A percentile compares a stretch with the other conserved stretches of the same genome.
Conservation (phyloP, 441 rosid genomes). For the Euphorbia celastroides region DNA sequence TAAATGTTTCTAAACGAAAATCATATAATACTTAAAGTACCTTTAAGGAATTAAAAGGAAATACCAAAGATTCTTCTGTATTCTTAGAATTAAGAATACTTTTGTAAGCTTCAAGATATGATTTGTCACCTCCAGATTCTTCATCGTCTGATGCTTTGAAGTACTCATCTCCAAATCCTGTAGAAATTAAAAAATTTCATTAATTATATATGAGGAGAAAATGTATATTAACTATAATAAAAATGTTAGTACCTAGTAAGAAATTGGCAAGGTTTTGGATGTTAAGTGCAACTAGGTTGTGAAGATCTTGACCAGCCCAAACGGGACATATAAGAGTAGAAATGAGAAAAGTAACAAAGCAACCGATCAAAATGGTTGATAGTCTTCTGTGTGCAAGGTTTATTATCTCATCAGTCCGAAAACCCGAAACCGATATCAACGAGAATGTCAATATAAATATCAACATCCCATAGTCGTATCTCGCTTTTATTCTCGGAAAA, state of each 20-base stretch:
- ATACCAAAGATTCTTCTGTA: conserved; percentile 62
- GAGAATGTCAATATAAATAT: conserved; percentile 73
- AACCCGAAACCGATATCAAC: conserved; percentile 61
- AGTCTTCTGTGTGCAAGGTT: conserved; percentile 47
- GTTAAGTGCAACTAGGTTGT: conserved; percentile 46
- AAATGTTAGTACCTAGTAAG: conserved; percentile 41
- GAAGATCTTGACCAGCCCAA: conserved; percentile 88
- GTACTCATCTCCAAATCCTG: conserved; percentile 63
- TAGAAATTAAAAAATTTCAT: not conserved
- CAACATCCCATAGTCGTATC: conserved; percentile 60
- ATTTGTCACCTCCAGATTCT: conserved; percentile 25
- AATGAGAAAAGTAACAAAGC: conserved; percentile 36
- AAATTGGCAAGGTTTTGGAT: conserved; percentile 52
- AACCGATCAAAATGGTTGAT: conserved; percentile 58
- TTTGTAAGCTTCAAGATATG: conserved; percentile 37
- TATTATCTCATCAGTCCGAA: conserved; percentile 45
- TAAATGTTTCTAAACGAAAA: not conserved
- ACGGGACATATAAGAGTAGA: conserved; percentile 67
- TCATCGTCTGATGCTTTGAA: conserved; percentile 26
- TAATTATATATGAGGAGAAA: not conserved
- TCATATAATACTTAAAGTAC: too few relatives aligned
- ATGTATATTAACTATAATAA: not conserved
- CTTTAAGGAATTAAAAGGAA: not conserved
- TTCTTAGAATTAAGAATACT: conserved; percentile 54
- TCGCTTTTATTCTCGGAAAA: conserved; percentile 61